Evolutionary conservation across 2,329 filamentous ascomycete species (phyloP), one percentile per base, ranked within the genome.

Genomic region (Penicillium sp.): DNA sequence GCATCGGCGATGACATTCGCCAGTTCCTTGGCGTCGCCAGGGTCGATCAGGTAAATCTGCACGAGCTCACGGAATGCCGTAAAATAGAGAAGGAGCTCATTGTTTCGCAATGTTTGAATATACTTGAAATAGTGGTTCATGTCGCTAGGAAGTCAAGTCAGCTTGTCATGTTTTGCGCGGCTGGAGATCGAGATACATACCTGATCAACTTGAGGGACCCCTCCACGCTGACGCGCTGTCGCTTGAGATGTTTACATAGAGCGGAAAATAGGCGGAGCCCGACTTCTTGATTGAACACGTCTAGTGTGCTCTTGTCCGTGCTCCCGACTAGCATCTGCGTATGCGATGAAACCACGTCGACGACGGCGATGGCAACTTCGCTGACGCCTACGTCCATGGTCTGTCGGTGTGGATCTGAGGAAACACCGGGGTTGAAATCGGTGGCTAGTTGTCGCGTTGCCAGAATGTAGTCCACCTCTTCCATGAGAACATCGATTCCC

Each of bases 231-330:
- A 99, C 86, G 55, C 94, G 88, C 79, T 97, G 94, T 10, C 93
- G 89, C 80, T 99, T 99, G 65, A 99, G 84, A 77, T 99, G 94
- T 78, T 99, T 99, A 82, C 93, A 97, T 50, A 99, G 82, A 19
- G 91, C 89, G 21, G 89, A 87, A 77, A 97, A 99, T 52, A 99
- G 83, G 27, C 94, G 89, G 62, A 97, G 84, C 0, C 94, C 94
- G 27, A 99, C 93, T 78, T 99, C 94, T 76, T 94, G 91, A 74
- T 96, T 97, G 82, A 99, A 99, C 15, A 99, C 94, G 71, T 99
- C 94, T 27, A 99, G 87, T 83, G 96, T 96, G 61, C 91, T 93
- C 80, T 99, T 99, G 73, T 99, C 94, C 1, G 93, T 97, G 72
- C 91, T 96, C 61, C 94, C 94, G 4, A 90, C 86, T 13, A 99